Percentiles rank a stretch among this genome's conserved stretches.
Conservation (phyloP, 2,329 filamentous ascomycete species). For the Cladosporium colombiae region DNA sequence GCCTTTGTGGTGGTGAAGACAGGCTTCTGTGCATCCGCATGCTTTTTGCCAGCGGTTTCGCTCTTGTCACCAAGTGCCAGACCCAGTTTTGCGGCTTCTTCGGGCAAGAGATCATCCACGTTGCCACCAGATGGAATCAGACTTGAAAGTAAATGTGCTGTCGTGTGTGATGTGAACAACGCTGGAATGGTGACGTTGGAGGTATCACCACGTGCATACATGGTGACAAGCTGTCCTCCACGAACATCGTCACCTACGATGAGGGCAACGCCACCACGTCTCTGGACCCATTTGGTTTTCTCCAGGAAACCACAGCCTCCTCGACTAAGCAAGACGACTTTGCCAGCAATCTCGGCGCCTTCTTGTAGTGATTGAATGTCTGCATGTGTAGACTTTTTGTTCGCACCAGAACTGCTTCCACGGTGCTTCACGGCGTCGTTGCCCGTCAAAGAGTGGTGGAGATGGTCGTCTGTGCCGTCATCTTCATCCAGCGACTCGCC, state of each 20-base stretch:
- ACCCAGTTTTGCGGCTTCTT: slow-evolving; percentile 57
- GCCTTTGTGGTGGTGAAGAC: slow-evolving; percentile 32
- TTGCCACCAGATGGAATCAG: slow-evolving; percentile 72
- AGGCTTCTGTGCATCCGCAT: slow-evolving; percentile 26
- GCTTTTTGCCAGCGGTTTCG: slow-evolving; percentile 21
- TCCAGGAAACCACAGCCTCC: slow-evolving; percentile 96
- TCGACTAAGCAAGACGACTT: slow-evolving; percentile 85
- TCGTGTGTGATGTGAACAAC: slow-evolving; percentile 92
- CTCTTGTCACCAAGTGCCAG: slow-evolving; percentile 36
- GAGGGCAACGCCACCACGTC: slow-evolving; percentile 81
- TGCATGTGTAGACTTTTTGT: slow-evolving; percentile 59
- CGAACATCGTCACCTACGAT: slow-evolving; percentile 93
- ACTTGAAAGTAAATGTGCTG: slow-evolving; percentile 87
- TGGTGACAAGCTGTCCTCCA: slow-evolving; percentile 86
- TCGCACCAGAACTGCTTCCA: slow-evolving; percentile 37
- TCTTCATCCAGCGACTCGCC: slow-evolving; percentile 42
- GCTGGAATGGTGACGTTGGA: slow-evolving; percentile 93
- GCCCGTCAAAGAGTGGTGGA: slow-evolving; percentile 61
- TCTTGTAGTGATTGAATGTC: slow-evolving; percentile 93
- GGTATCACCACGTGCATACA: slow-evolving; percentile 97
- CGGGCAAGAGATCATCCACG: slow-evolving; percentile 61
- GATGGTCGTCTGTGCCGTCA: slow-evolving; percentile 83
- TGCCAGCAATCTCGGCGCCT: slow-evolving; percentile 87
- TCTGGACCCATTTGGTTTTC: slow-evolving; percentile 96
- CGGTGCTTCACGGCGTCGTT: slow-evolving; percentile 42